These are phyloP conservation scores for Isatis tinctoria DNA, from an alignment of 345 rosid species.

Conservation along the genomic window DNA sequence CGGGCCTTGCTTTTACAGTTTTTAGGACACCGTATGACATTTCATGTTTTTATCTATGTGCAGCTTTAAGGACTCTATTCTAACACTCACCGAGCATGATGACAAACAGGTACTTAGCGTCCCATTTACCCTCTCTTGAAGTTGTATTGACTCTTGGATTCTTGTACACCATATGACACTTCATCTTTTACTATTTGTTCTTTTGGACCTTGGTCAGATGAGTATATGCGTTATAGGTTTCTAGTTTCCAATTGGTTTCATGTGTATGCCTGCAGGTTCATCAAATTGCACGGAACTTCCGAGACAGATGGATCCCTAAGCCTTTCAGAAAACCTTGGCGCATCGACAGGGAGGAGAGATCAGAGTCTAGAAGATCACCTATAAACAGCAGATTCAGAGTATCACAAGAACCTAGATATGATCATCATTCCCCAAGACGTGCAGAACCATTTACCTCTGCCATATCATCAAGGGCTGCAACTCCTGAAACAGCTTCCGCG, in stretches of 20 bases:
- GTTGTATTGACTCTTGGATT: constrained; percentile 6
- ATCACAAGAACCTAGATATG: constrained; percentile 47
- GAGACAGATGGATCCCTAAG: constrained; percentile 88
- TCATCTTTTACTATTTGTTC: not conserved
- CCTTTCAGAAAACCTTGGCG: constrained; percentile 49
- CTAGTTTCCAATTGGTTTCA: constrained; percentile 5
- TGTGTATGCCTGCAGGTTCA: constrained; percentile 62
- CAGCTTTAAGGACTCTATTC: constrained; percentile 86
- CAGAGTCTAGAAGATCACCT: constrained; percentile 42
- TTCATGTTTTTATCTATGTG: constrained; percentile 29
- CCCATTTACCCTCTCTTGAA: not conserved
- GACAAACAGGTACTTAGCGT: constrained; percentile 67
- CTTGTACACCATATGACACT: not conserved
- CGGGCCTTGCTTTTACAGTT: constrained; percentile 6
- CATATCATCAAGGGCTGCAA: constrained; percentile 34
- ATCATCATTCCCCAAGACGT: constrained; percentile 45
- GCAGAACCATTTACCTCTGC: constrained; percentile 38
- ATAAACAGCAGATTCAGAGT: constrained; percentile 42
- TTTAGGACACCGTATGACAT: constrained; percentile 12
- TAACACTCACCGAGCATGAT: constrained; percentile 90
- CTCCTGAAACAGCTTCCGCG: constrained; percentile 39
- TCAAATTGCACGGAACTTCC: constrained; percentile 84
- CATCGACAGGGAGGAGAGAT: constrained; percentile 57
- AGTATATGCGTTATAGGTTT: not conserved
- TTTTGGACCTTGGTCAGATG: not conserved